Base-by-base conservation (phyloP, 257 asterid genomes). In the Fraxinus excelsior region DNA sequence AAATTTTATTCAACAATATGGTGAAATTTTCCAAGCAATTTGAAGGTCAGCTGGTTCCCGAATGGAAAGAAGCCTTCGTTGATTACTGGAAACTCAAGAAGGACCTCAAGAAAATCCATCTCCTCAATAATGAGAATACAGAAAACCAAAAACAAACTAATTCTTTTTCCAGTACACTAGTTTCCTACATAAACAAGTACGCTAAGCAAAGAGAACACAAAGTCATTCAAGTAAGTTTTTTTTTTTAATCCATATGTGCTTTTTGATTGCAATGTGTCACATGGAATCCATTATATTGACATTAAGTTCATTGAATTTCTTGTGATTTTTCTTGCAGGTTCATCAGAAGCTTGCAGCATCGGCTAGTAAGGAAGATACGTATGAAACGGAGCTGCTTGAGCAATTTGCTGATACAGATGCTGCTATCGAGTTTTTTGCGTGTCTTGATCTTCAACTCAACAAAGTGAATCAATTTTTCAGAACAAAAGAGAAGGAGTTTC, bases 21-120 rank as follows among this genome's bases (percentile, higher is more conserved):
- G 97, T 94, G 88, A 94, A 94, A 75, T 94, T 94, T 62, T 82
- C 92, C 34, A 94, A 91, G 84, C 97, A 94, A 74, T 94, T 91
- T 74, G 97, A 94, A 82, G 97, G 90, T 1, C 97, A 91, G 68
- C 77, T 94, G 69, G 87, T 94, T 67, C 97, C 97, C 0, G 98
- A 94, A 85, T 94, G 99, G 97, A 94, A 91, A 77, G 97, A 94
- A 67, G 97, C 97, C 31, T 92, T 91, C 73, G 96, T 94, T 21
- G 99, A 94, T 74, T 94, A 94, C 76, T 85, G 90, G 85, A 89
- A 86, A 78, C 92, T 94, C 66, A 94, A 29, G 80, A 88, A 85
- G 77, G 92, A 92, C 19, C 81, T 94, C 82, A 92, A 94, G 89
- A 90, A 91, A 85, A 85, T 91, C 68, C 86, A 85, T 51, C 80